Base-by-base conservation (phyloP, 129 eudicot species). In the Flaveria trinervia region DNA sequence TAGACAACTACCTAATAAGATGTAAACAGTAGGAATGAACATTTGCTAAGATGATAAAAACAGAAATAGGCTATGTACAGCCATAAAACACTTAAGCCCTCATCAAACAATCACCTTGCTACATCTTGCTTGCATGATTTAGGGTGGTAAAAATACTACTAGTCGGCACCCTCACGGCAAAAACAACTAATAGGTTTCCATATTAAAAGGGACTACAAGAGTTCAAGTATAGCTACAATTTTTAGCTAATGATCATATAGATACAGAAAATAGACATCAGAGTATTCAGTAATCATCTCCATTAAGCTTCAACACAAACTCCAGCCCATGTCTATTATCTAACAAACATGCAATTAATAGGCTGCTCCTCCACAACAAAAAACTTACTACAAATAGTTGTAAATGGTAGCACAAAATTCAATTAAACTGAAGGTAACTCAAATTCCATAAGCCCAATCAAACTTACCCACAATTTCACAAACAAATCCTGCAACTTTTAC, bases 41-140 rank as follows among this genome's bases (percentile, higher is more conserved):
- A 44, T 20, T 46, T 65, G 46, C 57, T n/a, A 28, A 26, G 39
- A 59, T 65, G 54, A 36, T 13, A 65, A 13, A 66, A 14, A n/a
- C 66, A 64, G 14, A 45, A 68, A 3, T 20, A 49, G 8, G n/a
- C 12, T 50, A 50, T 22, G 48, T 60, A 51, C 3, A 54, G 39
- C 48, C 57, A 68, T 9, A 39, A 30, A 71, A 51, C 50, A 30
- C 7, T 5, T 36, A 36, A 5, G 5, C 5, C 67, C 55, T 50
- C 28, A 18, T 71, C 22, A 71, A 49, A 20, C 18, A 59, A 46
- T 33, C 57, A 26, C 10, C 39, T 61, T 61, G 49, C 78, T 57
- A 57, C 14, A n/a, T 59, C 70, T 43, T 73, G 16, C 71, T 45
- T 9, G 48, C 46, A 45, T 45, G 60, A 74, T 44, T 74, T 45